These are phyloP conservation scores for Candida sp. DNA, from an alignment of 1,139 yeast genomes.

Conservation along the genomic window DNA sequence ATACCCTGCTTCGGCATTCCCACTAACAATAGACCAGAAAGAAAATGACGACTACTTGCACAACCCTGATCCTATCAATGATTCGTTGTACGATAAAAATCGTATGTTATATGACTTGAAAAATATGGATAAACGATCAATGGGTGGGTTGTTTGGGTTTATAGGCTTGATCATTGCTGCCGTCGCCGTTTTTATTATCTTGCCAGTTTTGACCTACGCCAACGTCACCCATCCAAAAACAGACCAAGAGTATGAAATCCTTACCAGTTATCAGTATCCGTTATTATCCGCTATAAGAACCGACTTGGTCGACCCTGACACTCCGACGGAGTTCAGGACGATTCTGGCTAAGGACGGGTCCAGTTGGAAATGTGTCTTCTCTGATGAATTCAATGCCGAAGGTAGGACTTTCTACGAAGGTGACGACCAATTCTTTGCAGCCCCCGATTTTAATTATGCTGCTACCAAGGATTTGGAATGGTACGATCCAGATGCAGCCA, in stretches of 20 bases:
- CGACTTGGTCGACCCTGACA: constrained; percentile 69
- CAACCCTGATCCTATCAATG: constrained; percentile 88
- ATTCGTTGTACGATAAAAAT: constrained; percentile 71
- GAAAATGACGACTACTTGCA: constrained; percentile 90
- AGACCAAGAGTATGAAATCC: constrained; percentile 36
- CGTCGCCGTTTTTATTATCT: constrained; percentile 60
- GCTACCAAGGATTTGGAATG: constrained; percentile 85
- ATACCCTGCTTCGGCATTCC: constrained; percentile 85
- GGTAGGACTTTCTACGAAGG: constrained; percentile 83
- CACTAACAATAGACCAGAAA: constrained; percentile 80
- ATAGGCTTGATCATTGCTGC: constrained; percentile 56
- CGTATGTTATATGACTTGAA: constrained; percentile 57
- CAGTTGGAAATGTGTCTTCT: constrained; percentile 66
- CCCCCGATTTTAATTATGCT: constrained; percentile 71
- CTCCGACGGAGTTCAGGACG: constrained; percentile 55
- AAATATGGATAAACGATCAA: constrained; percentile 54
- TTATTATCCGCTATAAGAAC: constrained; percentile 60
- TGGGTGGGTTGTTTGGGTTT: constrained; percentile 58
- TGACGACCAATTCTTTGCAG: constrained; percentile 83
- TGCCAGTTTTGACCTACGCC: constrained; percentile 74
- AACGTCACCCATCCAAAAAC: constrained; percentile 40
- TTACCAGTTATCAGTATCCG: constrained; percentile 60
- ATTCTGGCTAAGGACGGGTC: constrained; percentile 51
- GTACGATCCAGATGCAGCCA: constrained; percentile 82
- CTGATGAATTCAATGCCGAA: constrained; percentile 80